Evolutionary conservation across 345 rosid genomes (phyloP), one percentile per base, ranked within the genome.

Genomic region (Rhizophora mangle): DNA sequence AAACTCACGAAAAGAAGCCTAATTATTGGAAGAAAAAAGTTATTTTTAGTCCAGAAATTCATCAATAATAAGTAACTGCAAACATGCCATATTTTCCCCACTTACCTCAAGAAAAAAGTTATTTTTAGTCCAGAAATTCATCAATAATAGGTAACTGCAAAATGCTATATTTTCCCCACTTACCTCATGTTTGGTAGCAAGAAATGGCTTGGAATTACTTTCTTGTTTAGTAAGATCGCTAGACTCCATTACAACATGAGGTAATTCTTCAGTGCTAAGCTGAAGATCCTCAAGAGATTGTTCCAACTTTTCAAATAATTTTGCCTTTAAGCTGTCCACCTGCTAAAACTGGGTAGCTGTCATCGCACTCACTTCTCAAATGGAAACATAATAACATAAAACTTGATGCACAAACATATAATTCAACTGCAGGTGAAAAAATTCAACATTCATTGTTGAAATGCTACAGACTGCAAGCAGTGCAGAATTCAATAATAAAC

Each of bases 251-350:
- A 79, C 72, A 63, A 68, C 67, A 71, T 58, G 70, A 68, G 76
- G 73, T 67, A 88, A 69, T 53, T 83, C 89, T 52, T 72, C 88
- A 62, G 74, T 67, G 68, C 81, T 84, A 61, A 92, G 85, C 76
- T 82, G 87, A 75, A 90, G 92, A 65, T 86, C 90, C 61, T 84
- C 85, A 70, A 89, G 88, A 77, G 91, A 90, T 65, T 89, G 97
- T 76, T 96, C 95, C 73, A 96, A 80, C 84, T 92, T 96, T 72
- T 90, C 96, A 67, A 96, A 85, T 68, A 96, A 85, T 81, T 82
- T 87, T 75, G 76, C 95, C 87, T 89, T 82, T 75, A 96, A 85
- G 79, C 78, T 88, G 61, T 92, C 97, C 68, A 96, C 90, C 99
- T 96, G 88, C 39, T 51, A 39, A 68, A 54, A 73, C 18, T 0